Base-by-base conservation (phyloP, 2,329 filamentous ascomycete genomes). In the Apiospora kogelbergensis region DNA sequence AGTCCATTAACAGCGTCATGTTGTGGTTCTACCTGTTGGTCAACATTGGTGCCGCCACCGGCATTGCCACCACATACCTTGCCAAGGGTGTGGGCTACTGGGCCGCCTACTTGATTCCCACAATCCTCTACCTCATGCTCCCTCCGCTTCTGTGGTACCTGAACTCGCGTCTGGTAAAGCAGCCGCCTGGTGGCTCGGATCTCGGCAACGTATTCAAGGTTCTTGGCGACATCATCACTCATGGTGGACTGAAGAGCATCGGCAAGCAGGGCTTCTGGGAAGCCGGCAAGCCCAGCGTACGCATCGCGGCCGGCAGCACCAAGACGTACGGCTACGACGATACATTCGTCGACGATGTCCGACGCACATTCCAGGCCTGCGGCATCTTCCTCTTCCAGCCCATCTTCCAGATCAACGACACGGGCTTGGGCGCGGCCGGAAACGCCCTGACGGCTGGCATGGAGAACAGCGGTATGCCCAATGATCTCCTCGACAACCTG, bases 1-100 rank as follows among this genome's bases (percentile, higher is more conserved):
- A 90, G 67, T 93, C 91, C 63, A 85, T 91, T 71, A 87, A 87
- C 10, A 87, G 91, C 60, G 88, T 93, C 77, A 93, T 90, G 81
- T 84, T 91, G 72, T 91, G 89, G 80, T 85, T 84, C 73, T 85
- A 85, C 78, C 75, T 82, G 9, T 79, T 79, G 22, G 41, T 87
- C 72, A 88, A 88, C 69, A 73, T 65, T 15, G 63, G 63, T 33
- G 63, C 63, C 2, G 37, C 37, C 63, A 65, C 87, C 73, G 82
- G 82, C 63, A 83, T 86, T 26, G 83, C 83, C 15, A 87, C 85
- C n/a, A 65, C 63, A 65, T 84, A 84, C 74, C 83, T 85, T 70
- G 81, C 78, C 72, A 88, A 85, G 81, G 85, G 84, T n/a, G 89
- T 89, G 70, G 85, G 63, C n/a, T 65, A 65, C 63, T 65, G 87